phyloP scores from a whole-genome alignment of 768 basidiomycete genomes.

The Amanita jacksonii region DNA sequence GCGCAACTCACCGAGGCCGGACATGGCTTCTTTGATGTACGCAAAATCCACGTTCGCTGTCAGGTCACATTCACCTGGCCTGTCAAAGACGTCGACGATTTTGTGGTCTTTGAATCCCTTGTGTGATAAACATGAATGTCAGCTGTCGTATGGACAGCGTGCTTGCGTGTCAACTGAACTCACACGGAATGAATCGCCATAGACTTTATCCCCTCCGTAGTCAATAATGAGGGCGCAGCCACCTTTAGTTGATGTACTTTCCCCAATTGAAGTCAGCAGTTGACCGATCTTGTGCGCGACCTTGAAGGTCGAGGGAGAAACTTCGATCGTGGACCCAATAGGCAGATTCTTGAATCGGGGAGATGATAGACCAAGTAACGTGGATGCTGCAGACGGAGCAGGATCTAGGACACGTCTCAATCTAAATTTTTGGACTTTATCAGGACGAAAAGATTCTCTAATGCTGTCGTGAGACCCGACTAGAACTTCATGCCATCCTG shows the following conservation, averaged over 20 bases:
- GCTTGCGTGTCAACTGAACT: conserved; percentile 18
- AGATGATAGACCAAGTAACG: conserved; percentile 56
- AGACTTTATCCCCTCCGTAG: conserved; percentile 71
- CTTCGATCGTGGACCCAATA: conserved; percentile 67
- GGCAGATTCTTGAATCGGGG: conserved; percentile 62
- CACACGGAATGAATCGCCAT: conserved; percentile 74
- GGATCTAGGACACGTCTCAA: conserved; percentile 63
- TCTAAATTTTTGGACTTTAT: not conserved
- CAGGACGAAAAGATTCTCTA: not conserved
- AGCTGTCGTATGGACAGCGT: no score
- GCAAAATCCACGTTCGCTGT: conserved; percentile 98
- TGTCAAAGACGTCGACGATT: conserved; percentile 74
- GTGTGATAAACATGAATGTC: conserved; percentile 3
- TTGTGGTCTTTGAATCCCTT: conserved; percentile 89
- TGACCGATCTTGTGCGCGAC: conserved; percentile 61
- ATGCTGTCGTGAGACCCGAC: conserved; percentile 35
- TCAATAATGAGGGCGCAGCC: conserved; percentile 79
- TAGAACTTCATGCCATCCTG: conserved; percentile 83
- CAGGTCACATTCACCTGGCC: conserved; percentile 83
- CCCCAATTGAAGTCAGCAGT: conserved; percentile 32
- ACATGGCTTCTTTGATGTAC: conserved; percentile 71
- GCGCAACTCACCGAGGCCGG: conserved; percentile 43
- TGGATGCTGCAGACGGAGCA: conserved; percentile 35
- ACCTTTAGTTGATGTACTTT: conserved; percentile 14
- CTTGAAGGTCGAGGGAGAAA: conserved; percentile 62